A percentile compares a stretch with the other conserved stretches of the same genome.
These are phyloP conservation scores for Xylaria scruposa DNA, from an alignment of 495 filamentous ascomycete genomes.

Conservation along the genomic window DNA sequence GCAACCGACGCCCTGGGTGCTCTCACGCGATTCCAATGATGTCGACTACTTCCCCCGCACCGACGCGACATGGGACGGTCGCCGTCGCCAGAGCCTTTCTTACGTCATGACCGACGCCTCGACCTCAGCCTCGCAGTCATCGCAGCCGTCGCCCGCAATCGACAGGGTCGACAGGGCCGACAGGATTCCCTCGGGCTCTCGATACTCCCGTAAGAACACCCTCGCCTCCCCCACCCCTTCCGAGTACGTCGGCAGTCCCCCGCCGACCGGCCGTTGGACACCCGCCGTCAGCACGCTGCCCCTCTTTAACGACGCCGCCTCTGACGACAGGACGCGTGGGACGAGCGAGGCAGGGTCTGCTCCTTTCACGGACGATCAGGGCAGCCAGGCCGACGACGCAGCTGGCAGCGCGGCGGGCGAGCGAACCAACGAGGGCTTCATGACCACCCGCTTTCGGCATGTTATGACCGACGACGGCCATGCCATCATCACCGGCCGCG, in stretches of 20 bases:
- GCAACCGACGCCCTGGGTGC: constrained; percentile 43
- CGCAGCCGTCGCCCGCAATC: constrained; percentile 16
- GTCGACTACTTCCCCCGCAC: constrained; percentile 38
- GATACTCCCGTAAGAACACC: constrained; percentile 34
- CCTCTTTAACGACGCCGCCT: constrained; percentile 45
- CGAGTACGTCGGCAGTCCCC: constrained; percentile 38
- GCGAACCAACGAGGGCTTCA: constrained; percentile 42
- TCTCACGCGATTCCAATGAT: constrained; percentile 41
- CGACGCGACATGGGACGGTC: constrained; percentile 38
- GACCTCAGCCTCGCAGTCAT: not conserved
- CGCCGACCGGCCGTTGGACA: constrained; percentile 39
- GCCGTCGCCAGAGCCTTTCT: constrained; percentile 27
- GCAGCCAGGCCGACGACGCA: constrained; percentile 29
- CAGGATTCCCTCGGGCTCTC: not conserved
- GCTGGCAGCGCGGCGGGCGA: constrained; percentile 33
- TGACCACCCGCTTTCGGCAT: constrained; percentile 82
- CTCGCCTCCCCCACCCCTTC: constrained; percentile 16
- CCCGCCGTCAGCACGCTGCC: constrained; percentile 30
- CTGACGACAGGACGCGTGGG: constrained; percentile 38
- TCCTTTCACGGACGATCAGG: not conserved
- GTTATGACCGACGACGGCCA: constrained; percentile 80
- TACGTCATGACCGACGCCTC: constrained; percentile 24
- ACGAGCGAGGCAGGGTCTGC: constrained; percentile 23
- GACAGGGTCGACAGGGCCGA: constrained; percentile 1
- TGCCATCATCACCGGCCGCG: constrained; percentile 81